Evolutionary conservation across 257 asterid species (phyloP).

Genomic region (Solanum pimpinellifolium): DNA sequence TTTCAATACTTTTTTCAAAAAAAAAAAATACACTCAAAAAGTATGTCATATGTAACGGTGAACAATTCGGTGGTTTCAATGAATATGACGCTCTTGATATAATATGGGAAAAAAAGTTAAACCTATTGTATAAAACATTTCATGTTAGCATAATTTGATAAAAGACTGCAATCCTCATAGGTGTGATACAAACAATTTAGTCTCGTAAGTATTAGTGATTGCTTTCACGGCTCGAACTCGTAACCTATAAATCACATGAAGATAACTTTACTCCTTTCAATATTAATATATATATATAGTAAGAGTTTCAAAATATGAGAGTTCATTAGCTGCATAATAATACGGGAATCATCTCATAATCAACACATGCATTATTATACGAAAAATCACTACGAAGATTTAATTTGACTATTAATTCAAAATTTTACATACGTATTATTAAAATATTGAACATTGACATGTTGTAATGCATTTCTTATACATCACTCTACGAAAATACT

Average conservation of each 20-base stretch:
- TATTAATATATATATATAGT: not conserved
- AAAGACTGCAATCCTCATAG: not conserved
- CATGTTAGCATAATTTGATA: not conserved
- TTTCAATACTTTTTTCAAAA: not conserved
- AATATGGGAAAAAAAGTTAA: no score
- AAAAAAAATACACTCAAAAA: no score
- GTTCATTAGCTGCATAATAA: no score
- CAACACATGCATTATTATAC: no score
- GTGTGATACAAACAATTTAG: not conserved
- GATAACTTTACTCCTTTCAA: no score
- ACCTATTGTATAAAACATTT: accelerated
- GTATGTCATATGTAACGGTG: not conserved
- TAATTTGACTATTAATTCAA: not conserved
- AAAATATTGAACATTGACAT: no score
- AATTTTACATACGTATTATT: no score
- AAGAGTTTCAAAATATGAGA: no score
- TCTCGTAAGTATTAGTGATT: no score
- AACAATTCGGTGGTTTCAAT: not conserved
- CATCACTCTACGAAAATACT: not conserved
- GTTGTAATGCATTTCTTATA: not conserved
- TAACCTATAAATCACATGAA: accelerated
- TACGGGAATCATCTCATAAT: no score
- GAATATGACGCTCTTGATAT: not conserved
- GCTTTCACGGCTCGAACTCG: accelerated
- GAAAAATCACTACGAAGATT: not conserved